Evolutionary conservation across 1,284 basidiomycete species (phyloP).

Genomic region (Trametes hirsuta): DNA sequence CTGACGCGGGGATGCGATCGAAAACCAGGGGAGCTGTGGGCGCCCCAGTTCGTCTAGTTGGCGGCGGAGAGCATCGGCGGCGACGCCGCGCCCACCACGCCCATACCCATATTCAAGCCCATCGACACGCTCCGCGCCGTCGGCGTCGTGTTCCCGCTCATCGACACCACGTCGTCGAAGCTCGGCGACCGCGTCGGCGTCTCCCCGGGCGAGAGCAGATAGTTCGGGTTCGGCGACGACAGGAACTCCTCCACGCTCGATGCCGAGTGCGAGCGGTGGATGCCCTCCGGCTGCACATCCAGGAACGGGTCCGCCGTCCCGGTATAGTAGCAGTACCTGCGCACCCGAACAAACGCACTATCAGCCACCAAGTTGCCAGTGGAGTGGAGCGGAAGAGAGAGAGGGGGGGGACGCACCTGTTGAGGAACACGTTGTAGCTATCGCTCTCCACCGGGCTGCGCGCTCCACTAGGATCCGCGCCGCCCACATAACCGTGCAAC

Average conservation of each 20-base stretch:
- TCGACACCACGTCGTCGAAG: constrained; percentile 35
- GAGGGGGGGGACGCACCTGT: constrained; percentile 49
- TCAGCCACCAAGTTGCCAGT: constrained; percentile 1
- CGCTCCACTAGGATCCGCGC: background rate
- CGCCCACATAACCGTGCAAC: constrained; percentile 1
- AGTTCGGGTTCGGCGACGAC: constrained; percentile 31
- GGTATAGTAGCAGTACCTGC: constrained; percentile 79
- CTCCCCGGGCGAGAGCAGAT: constrained; percentile 27
- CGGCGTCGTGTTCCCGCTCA: constrained; percentile 34
- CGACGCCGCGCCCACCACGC: constrained; percentile 11
- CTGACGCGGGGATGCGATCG: background rate
- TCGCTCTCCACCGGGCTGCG: constrained; percentile 27
- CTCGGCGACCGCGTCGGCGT: constrained; percentile 37
- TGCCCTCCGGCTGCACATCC: constrained; percentile 34
- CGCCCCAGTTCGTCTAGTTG: constrained; percentile 8
- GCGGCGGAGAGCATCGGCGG: constrained; percentile 20
- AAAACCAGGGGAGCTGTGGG: background rate
- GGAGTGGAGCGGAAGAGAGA: background rate
- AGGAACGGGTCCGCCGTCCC: constrained; percentile 43
- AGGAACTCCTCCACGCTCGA: constrained; percentile 58
- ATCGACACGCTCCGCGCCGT: constrained; percentile 24
- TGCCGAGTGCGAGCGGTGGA: constrained; percentile 57
- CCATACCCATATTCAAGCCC: background rate
- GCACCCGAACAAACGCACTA: background rate
- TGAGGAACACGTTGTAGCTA: constrained; percentile 63